phyloP scores from a whole-genome alignment of 345 rosid species.

The Cardamine occulta region DNA sequence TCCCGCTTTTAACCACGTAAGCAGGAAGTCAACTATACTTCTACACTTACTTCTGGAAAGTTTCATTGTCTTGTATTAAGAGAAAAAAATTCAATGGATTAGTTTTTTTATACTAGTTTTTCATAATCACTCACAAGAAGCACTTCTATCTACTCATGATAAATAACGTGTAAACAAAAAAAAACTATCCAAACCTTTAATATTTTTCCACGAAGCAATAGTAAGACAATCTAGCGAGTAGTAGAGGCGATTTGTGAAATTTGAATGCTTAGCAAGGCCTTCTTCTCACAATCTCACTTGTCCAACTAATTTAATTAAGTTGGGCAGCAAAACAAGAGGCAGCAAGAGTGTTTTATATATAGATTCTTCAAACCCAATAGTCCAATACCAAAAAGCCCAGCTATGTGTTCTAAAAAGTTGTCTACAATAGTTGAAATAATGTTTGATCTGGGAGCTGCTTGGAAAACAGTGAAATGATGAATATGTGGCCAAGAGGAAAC shows the following conservation, averaged over 20 bases:
- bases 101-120: neutral
- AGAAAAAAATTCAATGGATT: neutral
- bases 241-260: neutral
- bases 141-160: neutral
- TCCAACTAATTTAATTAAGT: constrained; percentile 2
- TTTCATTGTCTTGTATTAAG: too few relatives aligned
- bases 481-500: neutral
- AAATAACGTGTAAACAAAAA: too few relatives aligned
- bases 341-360: neutral
- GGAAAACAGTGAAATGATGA: neutral
- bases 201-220: neutral
- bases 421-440: too few relatives aligned
- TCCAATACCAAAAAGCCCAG: constrained; percentile 4
- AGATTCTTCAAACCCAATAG: neutral
- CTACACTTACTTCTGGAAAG: neutral
- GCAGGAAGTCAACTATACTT: constrained; percentile 1
- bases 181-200: neutral
- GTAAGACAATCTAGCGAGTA: neutral
- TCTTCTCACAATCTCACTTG: too few relatives aligned
- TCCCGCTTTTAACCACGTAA: constrained; percentile 34
- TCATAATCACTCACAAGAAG: neutral
- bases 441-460: neutral
- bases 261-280: neutral
- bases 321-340: neutral
- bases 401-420: neutral